Percentiles rank a stretch among this genome's conserved stretches.
Conservation (phyloP, 345 rosid species). For the Bruguiera sexangula region DNA sequence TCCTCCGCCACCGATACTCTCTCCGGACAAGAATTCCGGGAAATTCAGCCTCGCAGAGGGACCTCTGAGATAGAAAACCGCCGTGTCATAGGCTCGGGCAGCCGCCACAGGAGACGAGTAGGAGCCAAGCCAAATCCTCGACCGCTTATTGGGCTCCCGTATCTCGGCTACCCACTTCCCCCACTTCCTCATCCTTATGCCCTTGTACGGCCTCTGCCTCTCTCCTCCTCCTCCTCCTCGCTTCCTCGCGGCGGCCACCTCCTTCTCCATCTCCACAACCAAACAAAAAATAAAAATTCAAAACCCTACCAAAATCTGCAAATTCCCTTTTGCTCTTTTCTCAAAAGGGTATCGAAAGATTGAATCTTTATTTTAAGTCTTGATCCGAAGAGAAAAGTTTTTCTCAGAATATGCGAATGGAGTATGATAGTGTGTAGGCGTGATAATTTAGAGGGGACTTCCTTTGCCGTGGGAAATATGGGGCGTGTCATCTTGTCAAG, state of each 20-base stretch:
- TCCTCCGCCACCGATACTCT: constrained; percentile 22
- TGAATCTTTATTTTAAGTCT: not conserved
- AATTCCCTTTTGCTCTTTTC: not conserved
- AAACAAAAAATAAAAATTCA: not conserved
- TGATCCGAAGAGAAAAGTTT: not conserved
- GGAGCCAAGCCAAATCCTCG: constrained; percentile 96
- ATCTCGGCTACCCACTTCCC: constrained; percentile 99
- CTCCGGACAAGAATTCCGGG: constrained; percentile 73
- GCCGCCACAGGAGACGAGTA: constrained; percentile 93
- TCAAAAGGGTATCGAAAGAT: not conserved
- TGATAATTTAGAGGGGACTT: not conserved
- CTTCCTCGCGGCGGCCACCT: constrained; percentile 32
- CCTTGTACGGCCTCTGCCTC: constrained; percentile 66
- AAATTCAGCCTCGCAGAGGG: constrained; percentile 93
- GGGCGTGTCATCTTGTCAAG: constrained; percentile 28
- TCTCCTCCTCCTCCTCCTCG: constrained; percentile 16
- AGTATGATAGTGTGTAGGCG: not conserved
- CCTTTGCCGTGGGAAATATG: not conserved
- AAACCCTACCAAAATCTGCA: not conserved
- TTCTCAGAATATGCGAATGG: not conserved
- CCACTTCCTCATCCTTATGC: constrained; percentile 99
- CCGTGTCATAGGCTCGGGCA: constrained; percentile 95
- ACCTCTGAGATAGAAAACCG: constrained; percentile 84
- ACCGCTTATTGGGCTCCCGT: constrained; percentile 89
- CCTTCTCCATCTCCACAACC: not conserved